These are phyloP conservation scores for Fusarium verticillioides DNA, from an alignment of 2,329 filamentous ascomycete genomes.

Conservation along the genomic window DNA sequence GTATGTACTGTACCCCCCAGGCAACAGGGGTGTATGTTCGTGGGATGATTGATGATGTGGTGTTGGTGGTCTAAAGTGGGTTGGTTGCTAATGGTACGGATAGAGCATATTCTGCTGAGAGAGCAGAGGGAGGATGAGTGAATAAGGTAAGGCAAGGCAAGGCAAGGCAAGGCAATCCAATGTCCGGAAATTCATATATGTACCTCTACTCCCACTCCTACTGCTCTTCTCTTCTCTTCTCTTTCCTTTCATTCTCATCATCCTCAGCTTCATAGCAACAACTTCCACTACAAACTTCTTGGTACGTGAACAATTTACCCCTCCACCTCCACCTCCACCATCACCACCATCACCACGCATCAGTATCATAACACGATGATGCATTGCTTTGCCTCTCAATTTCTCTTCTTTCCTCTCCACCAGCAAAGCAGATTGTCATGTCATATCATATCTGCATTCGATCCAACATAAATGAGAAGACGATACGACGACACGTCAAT, in stretches of 20 bases:
- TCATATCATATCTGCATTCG: slow-evolving; percentile 13
- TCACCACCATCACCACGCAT: slow-evolving; percentile 6
- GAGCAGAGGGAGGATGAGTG: background rate
- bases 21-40: slow-evolving; percentile 17
- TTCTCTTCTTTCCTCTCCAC: background rate
- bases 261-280: slow-evolving; percentile 19
- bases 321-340: slow-evolving; percentile 26
- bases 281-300: slow-evolving; percentile 13
- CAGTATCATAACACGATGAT: slow-evolving; percentile 19
- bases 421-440: slow-evolving; percentile 7
- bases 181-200: slow-evolving; percentile 36
- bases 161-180: slow-evolving; percentile 32
- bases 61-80: slow-evolving; percentile 24
- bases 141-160: slow-evolving; percentile 2
- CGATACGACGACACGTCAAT: slow-evolving; percentile 33
- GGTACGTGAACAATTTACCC: slow-evolving; percentile 23
- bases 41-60: slow-evolving; percentile 39
- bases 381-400: background rate
- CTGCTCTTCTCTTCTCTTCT: slow-evolving; percentile 16
- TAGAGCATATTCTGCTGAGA: background rate
- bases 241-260: slow-evolving; percentile 36
- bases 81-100: slow-evolving; percentile 4
- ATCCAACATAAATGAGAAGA: slow-evolving; percentile 4
- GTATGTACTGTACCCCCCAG: background rate
- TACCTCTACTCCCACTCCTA: slow-evolving; percentile 38